Conservation (phyloP, 331 rosid genomes). For the Rhamnella rubrinervis region DNA sequence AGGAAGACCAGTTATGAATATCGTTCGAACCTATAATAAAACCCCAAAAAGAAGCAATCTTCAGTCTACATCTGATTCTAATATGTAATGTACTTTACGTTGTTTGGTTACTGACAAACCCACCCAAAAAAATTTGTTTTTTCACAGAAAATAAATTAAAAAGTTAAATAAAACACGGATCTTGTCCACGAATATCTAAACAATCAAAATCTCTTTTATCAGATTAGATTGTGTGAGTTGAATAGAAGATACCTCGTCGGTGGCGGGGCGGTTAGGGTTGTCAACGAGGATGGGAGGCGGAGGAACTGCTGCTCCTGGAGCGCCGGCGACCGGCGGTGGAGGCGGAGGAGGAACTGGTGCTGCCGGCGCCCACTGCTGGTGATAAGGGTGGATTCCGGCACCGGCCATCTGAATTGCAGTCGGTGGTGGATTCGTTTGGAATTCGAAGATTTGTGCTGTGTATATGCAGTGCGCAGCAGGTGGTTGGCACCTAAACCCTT, state of each 20-base stretch:
- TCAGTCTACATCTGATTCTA: not conserved
- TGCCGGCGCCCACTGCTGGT: slow-evolving; percentile 88
- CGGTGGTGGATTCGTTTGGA: not conserved
- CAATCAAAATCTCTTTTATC: too few relatives aligned
- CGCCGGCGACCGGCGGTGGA: slow-evolving; percentile 30
- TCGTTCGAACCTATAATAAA: slow-evolving; percentile 72
- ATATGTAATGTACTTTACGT: too few relatives aligned
- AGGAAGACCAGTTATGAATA: slow-evolving; percentile 93
- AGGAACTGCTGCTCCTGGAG: slow-evolving; percentile 33
- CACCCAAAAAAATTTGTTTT: not conserved
- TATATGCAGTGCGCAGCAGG: not conserved
- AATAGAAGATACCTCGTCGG: slow-evolving; percentile 53
- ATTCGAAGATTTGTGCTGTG: not conserved
- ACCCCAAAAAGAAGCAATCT: not conserved
- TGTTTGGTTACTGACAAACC: not conserved
- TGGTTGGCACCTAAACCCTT: too few relatives aligned
- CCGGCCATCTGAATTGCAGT: slow-evolving; percentile 61
- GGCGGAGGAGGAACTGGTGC: slow-evolving; percentile 64
- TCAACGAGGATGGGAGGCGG: slow-evolving; percentile 47
- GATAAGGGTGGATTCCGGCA: slow-evolving; percentile 89
- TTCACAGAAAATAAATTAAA: not conserved
- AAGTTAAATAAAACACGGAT: not conserved
- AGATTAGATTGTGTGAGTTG: not conserved
- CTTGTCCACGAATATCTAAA: too few relatives aligned
- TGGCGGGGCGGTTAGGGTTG: slow-evolving; percentile 45